Evolutionary conservation across 1,139 yeast genomes (phyloP), one percentile per base, ranked within the genome.

Genomic region (Sugiyamaella grinbergsii): DNA sequence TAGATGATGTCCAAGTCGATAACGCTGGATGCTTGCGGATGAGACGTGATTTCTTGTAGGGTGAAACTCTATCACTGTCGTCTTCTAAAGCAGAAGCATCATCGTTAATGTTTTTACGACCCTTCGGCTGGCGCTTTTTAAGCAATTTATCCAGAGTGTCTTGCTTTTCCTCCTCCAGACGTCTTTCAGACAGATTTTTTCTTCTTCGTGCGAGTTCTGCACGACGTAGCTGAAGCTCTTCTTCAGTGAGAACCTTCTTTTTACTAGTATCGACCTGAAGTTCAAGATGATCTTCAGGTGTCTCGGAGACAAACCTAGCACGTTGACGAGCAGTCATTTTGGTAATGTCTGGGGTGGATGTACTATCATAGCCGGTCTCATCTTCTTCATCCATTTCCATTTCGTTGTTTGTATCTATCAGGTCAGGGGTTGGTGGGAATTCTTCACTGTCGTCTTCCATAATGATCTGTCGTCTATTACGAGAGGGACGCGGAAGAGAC

Each of bases 121-220:
- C 54, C 78, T 36, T 65, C 15, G 71, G 66, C 1, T 96, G 96
- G 56, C 96, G 76, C 67, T 93, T 82, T 68, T 88, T 85, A 57
- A 93, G 74, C 54, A 93, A 72, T 65, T 87, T 88, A 67, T 90
- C 91, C 57, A 93, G 75, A 0, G 97, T 91, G 58, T 90, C 97
- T 62, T 84, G 80, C 67, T 93, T 93, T 67, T 93, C 98, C 67
- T 89, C 97, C 63, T 90, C 98, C 36, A 88, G 72, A 56, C 85
- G 81, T 70, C 85, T 84, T 62, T 84, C 91, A 58, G 85, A 84
- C 62, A 90, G 78, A 63, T 93, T 93, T 66, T 86, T 86, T 58
- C 98, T 78, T 66, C 91, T 81, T 60, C 98, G 79, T 0, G 97
- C 93, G 62, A 81, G 83, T 64, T 93, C 98, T 0, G 95, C 91